These are phyloP conservation scores for Dalbergia cultrata DNA, from an alignment of 306 rosid species.

Conservation along the genomic window DNA sequence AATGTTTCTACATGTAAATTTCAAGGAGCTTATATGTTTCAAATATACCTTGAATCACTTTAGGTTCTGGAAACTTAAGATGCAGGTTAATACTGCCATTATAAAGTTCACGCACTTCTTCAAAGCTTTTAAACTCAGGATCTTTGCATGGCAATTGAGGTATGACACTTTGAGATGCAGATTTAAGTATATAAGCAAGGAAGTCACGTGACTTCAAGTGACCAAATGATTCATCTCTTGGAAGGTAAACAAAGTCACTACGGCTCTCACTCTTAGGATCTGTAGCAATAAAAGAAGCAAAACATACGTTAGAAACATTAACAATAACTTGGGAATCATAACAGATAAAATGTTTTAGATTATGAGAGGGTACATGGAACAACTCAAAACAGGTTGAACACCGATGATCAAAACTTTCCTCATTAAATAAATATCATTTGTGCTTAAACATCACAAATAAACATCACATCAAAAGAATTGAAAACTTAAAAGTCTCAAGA, in stretches of 20 bases:
- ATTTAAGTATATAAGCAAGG: constrained; percentile 66
- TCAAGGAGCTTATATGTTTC: background rate
- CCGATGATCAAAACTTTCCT: background rate
- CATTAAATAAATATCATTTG: background rate
- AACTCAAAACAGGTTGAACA: background rate
- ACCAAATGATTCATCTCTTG: constrained; percentile 82
- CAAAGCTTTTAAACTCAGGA: constrained; percentile 62
- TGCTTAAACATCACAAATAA: background rate
- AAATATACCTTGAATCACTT: constrained; percentile 68
- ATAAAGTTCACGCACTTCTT: constrained; percentile 71
- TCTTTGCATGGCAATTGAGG: constrained; percentile 53
- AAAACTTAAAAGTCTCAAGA: background rate
- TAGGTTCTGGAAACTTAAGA: constrained; percentile 70
- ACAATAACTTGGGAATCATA: background rate
- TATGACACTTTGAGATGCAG: constrained; percentile 58
- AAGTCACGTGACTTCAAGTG: constrained; percentile 77
- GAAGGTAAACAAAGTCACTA: constrained; percentile 65
- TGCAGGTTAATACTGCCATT: constrained; percentile 74
- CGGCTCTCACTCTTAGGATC: constrained; percentile 67
- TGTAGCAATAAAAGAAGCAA: constrained; percentile 31
- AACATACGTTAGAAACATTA: background rate
- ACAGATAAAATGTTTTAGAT: background rate
- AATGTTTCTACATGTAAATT: background rate
- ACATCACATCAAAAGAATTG: background rate
- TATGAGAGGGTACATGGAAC: background rate